phyloP scores from a whole-genome alignment of 257 asterid genomes.

The Solanum sitiens region DNA sequence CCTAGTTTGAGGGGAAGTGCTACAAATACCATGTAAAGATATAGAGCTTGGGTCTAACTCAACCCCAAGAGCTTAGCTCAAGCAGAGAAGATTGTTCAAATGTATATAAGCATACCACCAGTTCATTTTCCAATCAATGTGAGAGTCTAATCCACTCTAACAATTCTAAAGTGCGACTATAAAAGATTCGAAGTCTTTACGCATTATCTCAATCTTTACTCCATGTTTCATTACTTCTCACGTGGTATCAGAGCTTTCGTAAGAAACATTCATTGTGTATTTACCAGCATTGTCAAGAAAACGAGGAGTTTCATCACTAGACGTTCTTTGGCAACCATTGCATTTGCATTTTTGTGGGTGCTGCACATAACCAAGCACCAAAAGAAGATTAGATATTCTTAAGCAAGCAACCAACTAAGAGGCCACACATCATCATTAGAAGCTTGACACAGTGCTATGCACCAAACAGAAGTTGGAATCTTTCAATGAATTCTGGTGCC shows the following conservation, averaged over 20 bases:
- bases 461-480: neutral
- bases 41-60: neutral
- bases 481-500: neutral
- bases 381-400: too few relatives aligned
- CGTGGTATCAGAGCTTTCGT: neutral
- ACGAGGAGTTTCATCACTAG: neutral
- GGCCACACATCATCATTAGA: neutral
- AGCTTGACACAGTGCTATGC: neutral
- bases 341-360: neutral
- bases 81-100: neutral
- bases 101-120: neutral
- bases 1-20: neutral
- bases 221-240: too few relatives aligned
- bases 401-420: neutral
- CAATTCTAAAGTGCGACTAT: too few relatives aligned
- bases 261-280: neutral
- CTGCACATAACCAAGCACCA: neutral
- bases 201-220: too few relatives aligned
- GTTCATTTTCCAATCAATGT: neutral
- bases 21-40: neutral
- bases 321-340: neutral
- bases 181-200: too few relatives aligned
- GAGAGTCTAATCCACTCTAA: too few relatives aligned
- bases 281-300: neutral
- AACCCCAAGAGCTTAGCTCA: neutral